Base-by-base conservation (phyloP, 352 stramenopile species). In the Hyaloperonospora brassicae region DNA sequence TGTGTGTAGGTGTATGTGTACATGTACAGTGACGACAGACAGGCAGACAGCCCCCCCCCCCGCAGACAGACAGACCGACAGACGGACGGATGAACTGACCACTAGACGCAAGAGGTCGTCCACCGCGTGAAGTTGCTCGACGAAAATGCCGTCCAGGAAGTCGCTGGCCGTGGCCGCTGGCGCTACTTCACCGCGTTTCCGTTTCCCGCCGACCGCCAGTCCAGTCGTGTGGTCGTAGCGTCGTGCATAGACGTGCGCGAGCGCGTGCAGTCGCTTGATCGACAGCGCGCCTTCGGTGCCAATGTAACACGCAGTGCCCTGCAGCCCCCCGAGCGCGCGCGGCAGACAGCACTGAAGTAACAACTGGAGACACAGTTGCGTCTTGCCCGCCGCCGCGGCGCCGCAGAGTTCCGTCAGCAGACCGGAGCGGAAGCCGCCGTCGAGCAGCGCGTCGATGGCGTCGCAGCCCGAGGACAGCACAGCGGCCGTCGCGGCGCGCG, bases 61-160 rank as follows among this genome's bases (percentile, higher is more conserved):
- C n/a, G n/a, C n/a, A n/a, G n/a, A n/a, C n/a, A n/a, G n/a, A n/a
- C n/a, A n/a, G n/a, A n/a, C n/a, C n/a, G n/a, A n/a, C n/a, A n/a
- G n/a, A n/a, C n/a, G n/a, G n/a, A n/a, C n/a, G n/a, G n/a, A 22
- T 27, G 14, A 2, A 31, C 38, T 27, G 2, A 89, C 82, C 66
- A 92, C 49, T 11, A 87, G 62, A 52, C 83, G 61, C 30, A 90
- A 57, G 0, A 92, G 68, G 35, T 79, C 77, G 3, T 83, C 68
- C 8, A 75, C 66, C 41, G 87, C 79, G 46, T 88, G 89, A 30
- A 88, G 62, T 57, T 88, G 73, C 49, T 92, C 76, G 21, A 92
- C 74, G 51, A 90, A 92, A 38, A 92, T 84, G 13, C 65, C 59
- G 57, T 93, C 77, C 23, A 93, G 62, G 36, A 89, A 87, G 22